Base-by-base conservation (phyloP, 768 basidiomycete genomes). In the Coprinellus micaceus region DNA sequence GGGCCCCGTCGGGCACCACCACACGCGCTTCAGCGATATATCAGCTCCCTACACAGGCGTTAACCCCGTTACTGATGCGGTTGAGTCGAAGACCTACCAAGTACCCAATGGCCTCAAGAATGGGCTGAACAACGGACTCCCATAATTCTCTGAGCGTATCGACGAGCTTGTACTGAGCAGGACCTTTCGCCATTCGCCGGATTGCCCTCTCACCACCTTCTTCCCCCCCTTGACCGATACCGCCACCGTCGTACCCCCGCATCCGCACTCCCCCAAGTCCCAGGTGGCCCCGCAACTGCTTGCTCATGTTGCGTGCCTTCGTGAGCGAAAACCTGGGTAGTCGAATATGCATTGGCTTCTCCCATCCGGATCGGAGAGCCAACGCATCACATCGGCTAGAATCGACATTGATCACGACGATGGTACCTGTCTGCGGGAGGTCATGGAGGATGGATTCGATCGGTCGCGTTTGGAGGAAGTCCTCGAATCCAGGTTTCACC, bases 381-480 rank as follows among this genome's bases (percentile, higher is more conserved):
- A 69, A 36, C 1, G 64, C 58, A 25, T 59, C 54, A 36, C 53
- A 56, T 19, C 43, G 54, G 25, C 4, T 13, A 6, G 22, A 11
- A 30, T 55, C 6, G 10, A 54, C 43, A 24, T 59, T 59, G 28
- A 59, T 44, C 9, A 59, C 15, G 15, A 59, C 37, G 17, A 40
- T 17, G 24, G 40, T 28, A 17, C 58, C 58, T 3, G 15, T 5
- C 3, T n/a, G 25, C 4, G 52, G 52, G 36, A 58, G 41, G 24
- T 37, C 17, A 24, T 47, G 5, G 17, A 53, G 30, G 10, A 58
- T 29, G 9, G 43, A n/a, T 6, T n/a, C 29, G 21, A 36, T n/a
- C 19, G 26, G 28, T 13, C 37, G 21, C 22, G 66, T 61, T 10
- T 29, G 54, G 5, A 69, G 52, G 50, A 69, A 69, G 46, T 60